Evolutionary conservation across 2,329 filamentous ascomycete genomes (phyloP).

Genomic region (Didymella pomorum): DNA sequence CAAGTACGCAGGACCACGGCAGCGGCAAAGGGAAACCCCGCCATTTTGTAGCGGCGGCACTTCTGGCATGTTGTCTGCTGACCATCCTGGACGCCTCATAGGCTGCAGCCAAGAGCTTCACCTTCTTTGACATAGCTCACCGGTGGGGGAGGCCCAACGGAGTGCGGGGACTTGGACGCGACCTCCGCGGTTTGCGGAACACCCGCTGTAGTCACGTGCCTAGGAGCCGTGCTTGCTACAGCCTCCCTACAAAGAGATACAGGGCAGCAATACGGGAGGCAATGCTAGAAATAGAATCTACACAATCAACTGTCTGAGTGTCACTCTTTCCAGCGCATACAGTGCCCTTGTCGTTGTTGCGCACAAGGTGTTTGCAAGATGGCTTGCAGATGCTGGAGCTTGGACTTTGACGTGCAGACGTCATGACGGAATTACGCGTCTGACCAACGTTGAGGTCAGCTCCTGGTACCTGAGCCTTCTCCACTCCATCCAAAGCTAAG

Average conservation of each 20-base stretch:
- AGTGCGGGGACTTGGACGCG: neutral
- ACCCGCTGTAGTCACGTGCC: neutral
- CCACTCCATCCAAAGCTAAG: neutral
- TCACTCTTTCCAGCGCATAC: no score
- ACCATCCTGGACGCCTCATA: conserved; percentile 11
- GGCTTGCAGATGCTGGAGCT: no score
- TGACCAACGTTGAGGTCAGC: conserved; percentile 13
- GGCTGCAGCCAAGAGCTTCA: conserved; percentile 5
- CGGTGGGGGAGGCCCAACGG: neutral
- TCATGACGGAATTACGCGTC: neutral
- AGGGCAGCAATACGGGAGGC: no score
- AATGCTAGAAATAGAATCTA: no score
- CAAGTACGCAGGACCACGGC: neutral
- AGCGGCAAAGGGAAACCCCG: conserved; percentile 5
- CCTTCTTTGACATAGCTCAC: neutral
- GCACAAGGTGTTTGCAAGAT: no score
- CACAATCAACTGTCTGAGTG: no score
- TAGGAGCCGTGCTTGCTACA: no score
- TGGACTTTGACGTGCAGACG: neutral
- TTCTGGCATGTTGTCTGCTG: conserved; percentile 4
- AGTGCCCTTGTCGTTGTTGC: no score
- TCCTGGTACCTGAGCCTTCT: conserved; percentile 1
- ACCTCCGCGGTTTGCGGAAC: neutral
- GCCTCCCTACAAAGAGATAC: no score
- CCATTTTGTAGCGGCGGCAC: conserved; percentile 8